These are phyloP conservation scores for Amaranthus cruentus DNA, from an alignment of 148 eudicot species.

Conservation along the genomic window DNA sequence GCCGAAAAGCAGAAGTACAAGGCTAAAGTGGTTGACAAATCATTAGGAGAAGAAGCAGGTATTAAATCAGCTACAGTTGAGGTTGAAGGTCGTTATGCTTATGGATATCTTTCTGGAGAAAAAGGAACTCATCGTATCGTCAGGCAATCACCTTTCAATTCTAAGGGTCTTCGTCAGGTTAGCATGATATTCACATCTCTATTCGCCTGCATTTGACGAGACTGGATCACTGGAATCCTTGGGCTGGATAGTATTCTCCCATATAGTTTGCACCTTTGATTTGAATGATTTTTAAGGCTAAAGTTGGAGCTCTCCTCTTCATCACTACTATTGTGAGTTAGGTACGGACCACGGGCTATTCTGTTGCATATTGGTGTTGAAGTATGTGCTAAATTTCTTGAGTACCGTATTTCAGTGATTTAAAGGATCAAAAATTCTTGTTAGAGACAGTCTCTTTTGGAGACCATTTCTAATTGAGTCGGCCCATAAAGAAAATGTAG, in stretches of 20 bases:
- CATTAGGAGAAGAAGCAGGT: conserved; percentile 96
- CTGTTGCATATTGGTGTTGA: not conserved
- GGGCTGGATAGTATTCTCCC: not conserved
- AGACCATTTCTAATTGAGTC: too few species aligned
- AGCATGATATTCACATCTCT: conserved; percentile 6
- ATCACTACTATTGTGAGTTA: not conserved
- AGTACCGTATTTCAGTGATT: too few species aligned
- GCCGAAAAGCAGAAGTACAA: conserved; percentile 90
- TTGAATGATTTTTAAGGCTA: not conserved
- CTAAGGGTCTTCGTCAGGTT: conserved; percentile 99
- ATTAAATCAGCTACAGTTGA: conserved; percentile 93
- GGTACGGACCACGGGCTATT: not conserved
- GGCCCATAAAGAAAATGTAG: too few species aligned
- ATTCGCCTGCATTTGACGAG: not conserved
- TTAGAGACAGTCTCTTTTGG: too few species aligned
- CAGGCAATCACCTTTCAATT: conserved; percentile 85
- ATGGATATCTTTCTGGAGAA: conserved; percentile 94
- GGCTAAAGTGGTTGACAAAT: conserved; percentile 82
- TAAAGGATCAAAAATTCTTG: too few species aligned
- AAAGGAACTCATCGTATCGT: conserved; percentile 95
- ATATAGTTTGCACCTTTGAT: not conserved
- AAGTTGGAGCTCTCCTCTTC: not conserved
- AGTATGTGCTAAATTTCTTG: too few species aligned
- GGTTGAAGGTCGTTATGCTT: conserved; percentile 90
- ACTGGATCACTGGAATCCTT: not conserved